Base-by-base conservation (phyloP, 768 basidiomycete genomes). In the Brasilioporus rufonigricans region DNA sequence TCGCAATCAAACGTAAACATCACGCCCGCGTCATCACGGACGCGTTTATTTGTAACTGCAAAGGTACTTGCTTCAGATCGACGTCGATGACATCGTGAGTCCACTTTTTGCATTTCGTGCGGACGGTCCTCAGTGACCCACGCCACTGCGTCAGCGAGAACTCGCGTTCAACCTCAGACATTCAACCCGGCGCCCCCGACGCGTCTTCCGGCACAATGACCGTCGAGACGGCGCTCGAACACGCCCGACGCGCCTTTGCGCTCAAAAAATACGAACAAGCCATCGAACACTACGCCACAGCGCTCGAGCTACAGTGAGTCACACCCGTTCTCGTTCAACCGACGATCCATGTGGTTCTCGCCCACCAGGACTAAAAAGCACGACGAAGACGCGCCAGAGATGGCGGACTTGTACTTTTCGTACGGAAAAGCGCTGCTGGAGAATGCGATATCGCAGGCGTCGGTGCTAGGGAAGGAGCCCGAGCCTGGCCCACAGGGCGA, bases 351-450 rank as follows among this genome's bases (percentile, higher is more conserved):
- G 27, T 29, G 27, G 27, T 9, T n/a, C 27, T 29, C 27, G 27
- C 27, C 27, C 27, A 9, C 29, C 57, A 95, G 93, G 59, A 89
- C 91, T 24, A 74, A 82, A 64, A 77, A 84, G 62, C 75, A 85
- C 55, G 90, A 85, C 35, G 94, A 98, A 46, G 80, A 93, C 64
- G 83, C 88, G 23, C 86, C 89, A 0, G 86, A 91, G 65, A 86
- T 81, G 50, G 96, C 93, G 9, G 93, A 98, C 64, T 68, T 96
- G 21, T 90, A 98, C 57, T 87, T 96, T 55, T 78, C 82, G 4
- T 99, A 98, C 65, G 97, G 97, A 14, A 93, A 89, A 70, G 93
- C 97, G 5, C 73, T 98, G 39, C 79, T 97, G 52, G 93, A 94
- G 74, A 93, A 96, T 65, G 96, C 94, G 6, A 91, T 98, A 55